Conservation (phyloP, 2,329 filamentous ascomycete genomes). For the Camptophora hylomeconis region DNA sequence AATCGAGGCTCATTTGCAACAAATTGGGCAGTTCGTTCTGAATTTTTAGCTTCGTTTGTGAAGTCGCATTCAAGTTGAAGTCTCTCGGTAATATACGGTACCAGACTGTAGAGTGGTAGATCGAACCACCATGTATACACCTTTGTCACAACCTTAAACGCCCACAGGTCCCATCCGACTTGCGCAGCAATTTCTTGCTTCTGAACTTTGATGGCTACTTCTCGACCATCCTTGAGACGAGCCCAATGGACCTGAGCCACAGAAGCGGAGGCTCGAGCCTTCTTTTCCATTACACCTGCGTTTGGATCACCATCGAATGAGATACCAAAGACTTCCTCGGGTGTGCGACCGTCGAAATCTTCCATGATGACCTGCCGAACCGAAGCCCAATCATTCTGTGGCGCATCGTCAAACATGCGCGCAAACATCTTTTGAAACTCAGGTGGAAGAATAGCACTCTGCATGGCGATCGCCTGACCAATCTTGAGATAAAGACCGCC, state of each 20-base stretch:
- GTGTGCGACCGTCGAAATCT: conserved; percentile 72
- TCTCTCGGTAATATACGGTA: conserved; percentile 89
- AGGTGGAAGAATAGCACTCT: conserved; percentile 81
- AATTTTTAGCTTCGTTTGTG: conserved; percentile 77
- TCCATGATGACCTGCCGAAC: conserved; percentile 74
- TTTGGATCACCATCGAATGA: conserved; percentile 57
- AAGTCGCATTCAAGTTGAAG: conserved; percentile 91
- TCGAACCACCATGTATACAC: conserved; percentile 83
- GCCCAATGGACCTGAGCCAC: conserved; percentile 98
- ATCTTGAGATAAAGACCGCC: conserved; percentile 95
- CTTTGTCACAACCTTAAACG: conserved; percentile 74
- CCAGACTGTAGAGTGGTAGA: conserved; percentile 78
- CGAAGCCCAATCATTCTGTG: conserved; percentile 78
- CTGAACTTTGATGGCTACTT: conserved; percentile 93
- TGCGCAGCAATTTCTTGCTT: conserved; percentile 88
- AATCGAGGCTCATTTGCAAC: conserved; percentile 65
- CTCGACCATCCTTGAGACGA: conserved; percentile 66
- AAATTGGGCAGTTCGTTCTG: conserved; percentile 66
- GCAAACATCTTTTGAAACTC: conserved; percentile 96
- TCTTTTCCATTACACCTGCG: conserved; percentile 57
- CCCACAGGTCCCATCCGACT: conserved; percentile 89
- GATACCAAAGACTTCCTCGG: conserved; percentile 86
- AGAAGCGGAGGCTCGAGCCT: conserved; percentile 63
- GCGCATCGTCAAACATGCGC: conserved; percentile 94
- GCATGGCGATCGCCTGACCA: conserved; percentile 96